phyloP scores from a whole-genome alignment of 2,329 filamentous ascomycete genomes.

The Aspergillus sp. region DNA sequence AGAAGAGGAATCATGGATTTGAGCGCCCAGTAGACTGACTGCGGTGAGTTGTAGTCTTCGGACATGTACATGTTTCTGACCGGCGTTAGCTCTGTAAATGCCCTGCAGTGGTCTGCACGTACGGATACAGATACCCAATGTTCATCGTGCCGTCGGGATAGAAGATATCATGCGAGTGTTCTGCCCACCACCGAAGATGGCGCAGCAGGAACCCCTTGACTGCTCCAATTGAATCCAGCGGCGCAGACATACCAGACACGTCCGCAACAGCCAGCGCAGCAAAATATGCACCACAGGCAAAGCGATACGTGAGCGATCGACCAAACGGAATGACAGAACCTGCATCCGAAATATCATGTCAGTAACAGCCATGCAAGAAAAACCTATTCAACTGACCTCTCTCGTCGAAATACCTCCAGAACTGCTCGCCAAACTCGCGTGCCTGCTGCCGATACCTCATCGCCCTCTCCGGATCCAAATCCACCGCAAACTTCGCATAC shows the following conservation, averaged over 20 bases:
- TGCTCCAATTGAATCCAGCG: constrained; percentile 12
- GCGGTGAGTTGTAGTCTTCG: constrained; percentile 19
- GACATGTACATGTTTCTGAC: constrained; percentile 12
- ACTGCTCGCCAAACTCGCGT: constrained; percentile 14
- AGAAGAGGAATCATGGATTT: constrained; percentile 10
- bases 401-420: constrained; percentile 17
- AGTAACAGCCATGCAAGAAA: background rate
- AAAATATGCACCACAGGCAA: constrained; percentile 18
- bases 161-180: constrained; percentile 8
- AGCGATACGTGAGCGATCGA: constrained; percentile 16
- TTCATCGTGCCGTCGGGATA: constrained; percentile 8
- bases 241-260: constrained; percentile 9
- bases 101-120: background rate
- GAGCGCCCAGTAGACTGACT: constrained; percentile 17
- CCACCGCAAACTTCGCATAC: constrained; percentile 12
- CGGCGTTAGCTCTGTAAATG: background rate
- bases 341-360: too few species aligned
- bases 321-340: constrained; percentile 6
- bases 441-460: constrained; percentile 13
- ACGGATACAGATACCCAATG: constrained; percentile 13
- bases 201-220: constrained; percentile 12
- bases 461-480: constrained; percentile 2
- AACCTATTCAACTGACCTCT: background rate
- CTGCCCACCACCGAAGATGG: constrained; percentile 15
- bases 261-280: constrained; percentile 14